Base-by-base conservation (phyloP, 371 early-diverging fungal species). In the Chytridium lagenaria region DNA sequence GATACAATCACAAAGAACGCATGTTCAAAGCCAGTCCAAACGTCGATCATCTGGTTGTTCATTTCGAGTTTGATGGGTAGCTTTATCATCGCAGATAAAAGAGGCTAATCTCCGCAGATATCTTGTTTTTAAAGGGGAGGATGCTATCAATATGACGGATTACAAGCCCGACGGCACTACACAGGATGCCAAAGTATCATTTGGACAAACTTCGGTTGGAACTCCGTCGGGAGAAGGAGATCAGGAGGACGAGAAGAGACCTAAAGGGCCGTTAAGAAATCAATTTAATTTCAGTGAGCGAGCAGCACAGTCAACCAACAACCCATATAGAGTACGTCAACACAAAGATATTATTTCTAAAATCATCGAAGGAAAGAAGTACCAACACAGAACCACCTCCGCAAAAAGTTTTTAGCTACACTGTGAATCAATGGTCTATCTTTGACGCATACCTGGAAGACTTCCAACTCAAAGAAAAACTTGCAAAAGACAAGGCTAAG, bases 381-480 rank as follows among this genome's bases (percentile, higher is more conserved):
- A 86, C 89, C 22, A 88, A 88, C 78, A 88, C 89, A 5, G 89
- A 87, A 50, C 88, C 88, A 0, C 89, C 89, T 1, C 89, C 89
- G 38, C 78, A 81, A 40, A 70, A 83, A 16, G 80, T 81, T 19
- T 85, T 86, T 71, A 75, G 75, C 66, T 74, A 76, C 31, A 85
- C 82, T 1, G 89, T 88, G 37, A 88, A 82, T 70, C 89, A 88
- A 70, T 88, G 85, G 85, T 75, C 85, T 2, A 88, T 88, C 33
- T 88, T 70, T 69, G 89, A 88, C 68, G 83, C 85, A 1, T 88
- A 88, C 71, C 72, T 85, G 72, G 87, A 88, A 66, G 89, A 88
- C 67, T 59, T 80, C 50, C 82, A 73, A 36, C 82, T 79, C 31
- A 88, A 88, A 63, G 88, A 88, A 72, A 83, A 82, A 75, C 68